A percentile compares a stretch with the other conserved stretches of the same genome.
These are phyloP conservation scores for Xylariaceae sp. DNA, from an alignment of 2,329 filamentous ascomycete species.

Conservation along the genomic window DNA sequence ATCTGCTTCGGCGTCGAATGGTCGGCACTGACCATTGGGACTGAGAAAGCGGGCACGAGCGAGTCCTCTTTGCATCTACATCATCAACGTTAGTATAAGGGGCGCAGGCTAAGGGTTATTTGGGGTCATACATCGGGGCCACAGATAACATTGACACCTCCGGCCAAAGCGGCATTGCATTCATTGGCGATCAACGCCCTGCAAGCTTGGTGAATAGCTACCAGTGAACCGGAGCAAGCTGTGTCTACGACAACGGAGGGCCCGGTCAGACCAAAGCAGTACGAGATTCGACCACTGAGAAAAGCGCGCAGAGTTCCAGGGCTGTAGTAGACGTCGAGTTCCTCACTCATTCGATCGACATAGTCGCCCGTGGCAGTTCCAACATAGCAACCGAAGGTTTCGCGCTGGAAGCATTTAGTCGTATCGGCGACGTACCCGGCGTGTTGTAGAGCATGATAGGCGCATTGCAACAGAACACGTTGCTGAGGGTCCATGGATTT, in stretches of 20 bases:
- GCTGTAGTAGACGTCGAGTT: slow-evolving; percentile 30
- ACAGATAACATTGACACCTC: slow-evolving; percentile 21
- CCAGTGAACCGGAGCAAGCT: slow-evolving; percentile 32
- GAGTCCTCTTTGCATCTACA: slow-evolving; percentile 21
- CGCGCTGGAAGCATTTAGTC: slow-evolving; percentile 19
- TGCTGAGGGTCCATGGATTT: slow-evolving; percentile 24
- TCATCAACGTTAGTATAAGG: not conserved
- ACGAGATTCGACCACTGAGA: slow-evolving; percentile 23
- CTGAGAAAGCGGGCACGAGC: slow-evolving; percentile 17
- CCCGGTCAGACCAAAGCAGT: slow-evolving; percentile 29
- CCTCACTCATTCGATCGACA: slow-evolving; percentile 26
- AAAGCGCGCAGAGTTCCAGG: slow-evolving; percentile 23
- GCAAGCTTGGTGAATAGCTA: slow-evolving; percentile 32
- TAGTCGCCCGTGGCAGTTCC: slow-evolving; percentile 30
- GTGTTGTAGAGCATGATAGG: slow-evolving; percentile 21
- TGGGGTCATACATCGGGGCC: slow-evolving; percentile 18
- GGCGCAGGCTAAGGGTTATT: not conserved
- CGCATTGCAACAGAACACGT: slow-evolving; percentile 18
- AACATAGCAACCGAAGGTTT: slow-evolving; percentile 30
- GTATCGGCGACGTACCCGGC: slow-evolving; percentile 26
- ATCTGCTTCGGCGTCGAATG: slow-evolving; percentile 15
- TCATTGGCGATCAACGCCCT: slow-evolving; percentile 12
- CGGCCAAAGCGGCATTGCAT: slow-evolving; percentile 20
- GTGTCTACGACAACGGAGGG: slow-evolving; percentile 27
- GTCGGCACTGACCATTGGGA: slow-evolving; percentile 12